A percentile compares a stretch with the other conserved stretches of the same genome.
Conservation (phyloP, 2,329 filamentous ascomycete genomes). For the Tolypocladium tundrense region DNA sequence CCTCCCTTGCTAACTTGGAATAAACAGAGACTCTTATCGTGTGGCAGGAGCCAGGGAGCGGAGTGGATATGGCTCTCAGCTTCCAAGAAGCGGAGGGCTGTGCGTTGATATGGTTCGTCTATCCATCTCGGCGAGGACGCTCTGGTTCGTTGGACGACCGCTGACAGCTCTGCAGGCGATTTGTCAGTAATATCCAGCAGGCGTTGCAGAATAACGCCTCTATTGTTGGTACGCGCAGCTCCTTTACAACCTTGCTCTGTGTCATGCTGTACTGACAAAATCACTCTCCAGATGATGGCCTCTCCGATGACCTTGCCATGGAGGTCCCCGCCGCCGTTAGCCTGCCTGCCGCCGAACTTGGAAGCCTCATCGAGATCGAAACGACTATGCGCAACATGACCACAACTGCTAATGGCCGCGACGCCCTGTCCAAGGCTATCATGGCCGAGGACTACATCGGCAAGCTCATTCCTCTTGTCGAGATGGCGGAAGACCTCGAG, state of each 20-base stretch:
- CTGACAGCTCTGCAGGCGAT: constrained; percentile 55
- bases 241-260: not conserved
- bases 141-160: not conserved
- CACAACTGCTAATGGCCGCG: constrained; percentile 63
- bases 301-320: constrained; percentile 76
- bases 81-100: constrained; percentile 97
- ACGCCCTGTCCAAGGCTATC: constrained; percentile 79
- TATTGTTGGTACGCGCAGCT: not conserved
- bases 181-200: constrained; percentile 77
- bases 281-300: constrained; percentile 56
- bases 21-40: constrained; percentile 85
- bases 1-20: constrained; percentile 15
- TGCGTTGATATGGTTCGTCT: constrained; percentile 70
- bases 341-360: constrained; percentile 71
- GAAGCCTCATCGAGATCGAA: constrained; percentile 76
- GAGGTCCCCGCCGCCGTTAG: constrained; percentile 62
- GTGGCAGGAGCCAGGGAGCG: constrained; percentile 80
- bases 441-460: constrained; percentile 77
- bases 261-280: not conserved
- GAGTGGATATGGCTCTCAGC: constrained; percentile 92
- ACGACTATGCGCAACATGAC: constrained; percentile 71
- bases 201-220: constrained; percentile 43
- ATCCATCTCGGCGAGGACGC: not conserved
- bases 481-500: constrained; percentile 85
- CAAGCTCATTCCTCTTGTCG: constrained; percentile 76